Evolutionary conservation across 2,329 filamentous ascomycete genomes (phyloP), one percentile per base, ranked within the genome.

Genomic region (Hortaea sp.): DNA sequence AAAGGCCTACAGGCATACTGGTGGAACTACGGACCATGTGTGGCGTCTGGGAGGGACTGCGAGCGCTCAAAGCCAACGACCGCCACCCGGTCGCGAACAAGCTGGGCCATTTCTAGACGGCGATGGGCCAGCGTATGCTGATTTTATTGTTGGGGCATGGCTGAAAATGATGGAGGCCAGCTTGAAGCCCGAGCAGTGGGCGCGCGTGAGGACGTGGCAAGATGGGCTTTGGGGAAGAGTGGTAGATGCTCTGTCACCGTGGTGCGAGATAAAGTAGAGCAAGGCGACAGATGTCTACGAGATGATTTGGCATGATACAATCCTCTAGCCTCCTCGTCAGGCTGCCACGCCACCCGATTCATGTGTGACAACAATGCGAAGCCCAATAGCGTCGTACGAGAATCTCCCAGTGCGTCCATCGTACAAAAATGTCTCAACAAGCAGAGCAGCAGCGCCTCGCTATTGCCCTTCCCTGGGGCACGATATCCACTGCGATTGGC

Each of bases 71-170:
- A 51, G 32, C 29, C 54, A 58, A 45, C 49, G 44, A 7, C 7
- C 42, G 20, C 32, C 32, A n/a, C 7, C 32, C 32, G 53, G 47
- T 6, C 37, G 49, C 12, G 46, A 56, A 29, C 40, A 52, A 0
- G 60, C 49, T 9, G 75, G 75, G 5, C 72, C 74, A 0, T 79
- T 74, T 42, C 27, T 79, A 1, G 62, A 76, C 1, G 76, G 75
- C 0, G 41, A 50, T 1, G 55, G 52, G 55, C 65, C 68, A 1
- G 71, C 56, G 39, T 78, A 79, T 63, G 76, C 74, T 1, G 78
- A 81, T 54, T 55, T 78, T 0, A 76, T 79, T 31, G 69, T 81
- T 1, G 77, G 76, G 1, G 74, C 63, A 0, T 81, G 77, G 77
- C 46, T 80, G 57, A 64, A 66, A 5, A 74, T 77, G 69, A 53